These are phyloP conservation scores for Puccinia coronata DNA, from an alignment of 1,284 basidiomycete species.

Conservation along the genomic window DNA sequence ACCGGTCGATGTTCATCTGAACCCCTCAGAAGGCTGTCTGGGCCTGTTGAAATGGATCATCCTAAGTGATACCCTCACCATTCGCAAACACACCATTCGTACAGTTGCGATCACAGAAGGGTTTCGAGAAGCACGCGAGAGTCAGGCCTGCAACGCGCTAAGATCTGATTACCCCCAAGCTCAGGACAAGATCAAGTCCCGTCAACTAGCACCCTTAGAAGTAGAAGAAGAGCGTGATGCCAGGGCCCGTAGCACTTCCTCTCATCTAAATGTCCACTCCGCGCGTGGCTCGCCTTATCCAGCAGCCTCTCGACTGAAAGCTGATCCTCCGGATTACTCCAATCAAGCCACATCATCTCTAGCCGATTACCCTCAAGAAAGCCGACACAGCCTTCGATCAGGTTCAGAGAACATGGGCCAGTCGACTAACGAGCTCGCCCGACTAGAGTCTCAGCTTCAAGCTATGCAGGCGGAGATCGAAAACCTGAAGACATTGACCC, in stretches of 20 bases:
- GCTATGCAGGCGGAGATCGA: conserved; percentile 31
- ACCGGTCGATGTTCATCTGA: conserved; percentile 31
- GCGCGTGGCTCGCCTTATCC: neutral
- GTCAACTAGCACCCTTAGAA: neutral
- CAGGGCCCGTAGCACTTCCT: conserved; percentile 3
- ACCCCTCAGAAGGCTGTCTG: conserved; percentile 49
- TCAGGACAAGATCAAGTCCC: neutral
- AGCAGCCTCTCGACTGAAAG: neutral
- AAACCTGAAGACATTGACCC: conserved; percentile 13
- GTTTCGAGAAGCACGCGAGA: conserved; percentile 2
- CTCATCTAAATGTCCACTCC: neutral
- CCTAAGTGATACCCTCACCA: conserved; percentile 45
- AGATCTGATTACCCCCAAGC: neutral
- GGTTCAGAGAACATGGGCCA: neutral
- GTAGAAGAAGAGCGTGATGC: too few relatives aligned
- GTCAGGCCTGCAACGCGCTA: neutral
- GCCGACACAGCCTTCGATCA: neutral
- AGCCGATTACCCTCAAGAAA: neutral
- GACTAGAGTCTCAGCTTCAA: conserved; percentile 5
- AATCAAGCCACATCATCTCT: neutral
- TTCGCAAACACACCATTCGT: conserved; percentile 38
- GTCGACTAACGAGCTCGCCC: neutral
- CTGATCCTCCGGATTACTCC: neutral
- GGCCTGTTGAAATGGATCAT: conserved; percentile 49
- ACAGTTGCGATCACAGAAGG: conserved; percentile 16